These are phyloP conservation scores for Chalara sp. DNA, from an alignment of 2,329 filamentous ascomycete genomes.

Conservation along the genomic window DNA sequence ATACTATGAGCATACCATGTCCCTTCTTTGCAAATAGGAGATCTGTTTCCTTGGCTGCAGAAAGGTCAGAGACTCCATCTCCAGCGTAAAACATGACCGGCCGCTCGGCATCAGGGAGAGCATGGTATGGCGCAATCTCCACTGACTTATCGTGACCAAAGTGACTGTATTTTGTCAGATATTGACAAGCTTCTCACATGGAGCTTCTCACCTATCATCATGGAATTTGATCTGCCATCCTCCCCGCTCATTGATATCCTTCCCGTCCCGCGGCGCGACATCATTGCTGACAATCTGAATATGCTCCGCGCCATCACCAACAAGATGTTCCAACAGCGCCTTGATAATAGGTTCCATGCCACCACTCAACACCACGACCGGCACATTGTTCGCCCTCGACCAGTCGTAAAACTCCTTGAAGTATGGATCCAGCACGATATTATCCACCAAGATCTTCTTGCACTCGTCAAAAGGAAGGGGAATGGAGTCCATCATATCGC, in stretches of 20 bases:
- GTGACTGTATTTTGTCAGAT: constrained; percentile 25
- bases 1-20: constrained; percentile 51
- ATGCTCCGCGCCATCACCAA: constrained; percentile 67
- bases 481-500: constrained; percentile 87
- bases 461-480: constrained; percentile 75
- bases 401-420: constrained; percentile 87
- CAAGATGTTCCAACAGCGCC: constrained; percentile 69
- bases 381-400: constrained; percentile 74
- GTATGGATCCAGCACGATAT: constrained; percentile 82
- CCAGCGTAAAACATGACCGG: constrained; percentile 92
- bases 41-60: constrained; percentile 87
- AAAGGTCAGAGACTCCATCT: constrained; percentile 88
- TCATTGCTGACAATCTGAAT: constrained; percentile 91
- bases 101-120: constrained; percentile 58
- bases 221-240: constrained; percentile 88
- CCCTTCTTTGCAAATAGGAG: constrained; percentile 90
- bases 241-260: constrained; percentile 68
- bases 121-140: constrained; percentile 81
- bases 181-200: neutral
- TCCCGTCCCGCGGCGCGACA: constrained; percentile 58
- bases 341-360: constrained; percentile 92
- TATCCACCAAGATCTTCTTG: constrained; percentile 67
- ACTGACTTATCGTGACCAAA: constrained; percentile 98
- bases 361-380: constrained; percentile 83
- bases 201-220: constrained; percentile 60